Evolutionary conservation across 805 yeast species (phyloP), one percentile per base, ranked within the genome.

Genomic region (Candida nemodendra): DNA sequence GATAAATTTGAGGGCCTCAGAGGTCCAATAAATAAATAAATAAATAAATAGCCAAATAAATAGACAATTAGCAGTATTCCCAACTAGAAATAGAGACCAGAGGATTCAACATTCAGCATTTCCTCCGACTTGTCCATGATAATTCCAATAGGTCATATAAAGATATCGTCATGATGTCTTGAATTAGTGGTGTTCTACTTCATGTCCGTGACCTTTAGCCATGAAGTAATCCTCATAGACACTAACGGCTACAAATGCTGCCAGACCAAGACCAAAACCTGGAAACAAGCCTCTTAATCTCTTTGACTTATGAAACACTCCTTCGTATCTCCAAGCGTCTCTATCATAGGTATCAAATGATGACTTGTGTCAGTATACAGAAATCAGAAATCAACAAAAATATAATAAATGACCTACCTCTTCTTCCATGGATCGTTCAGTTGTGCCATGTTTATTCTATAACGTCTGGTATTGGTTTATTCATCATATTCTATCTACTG

Each of bases 321-420:
- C 95, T 55, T 79, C 81, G 65, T 79, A 83, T 72, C 95, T 81
- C 95, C 95, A 86, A 32, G 95, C 93, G 61, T 86, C 95, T 73
- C 95, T 81, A 47, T 22, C 26, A 30, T 11, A 29, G 28, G 31
- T 17, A 13, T n/a, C n/a, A n/a, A n/a, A n/a, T n/a, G n/a, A n/a
- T n/a, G n/a, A n/a, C n/a, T n/a, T n/a, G n/a, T n/a, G n/a, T n/a
- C n/a, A n/a, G n/a, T n/a, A n/a, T n/a, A n/a, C n/a, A n/a, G n/a
- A n/a, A n/a, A n/a, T n/a, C n/a, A n/a, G n/a, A n/a, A n/a, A n/a
- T n/a, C n/a, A n/a, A n/a, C n/a, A n/a, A n/a, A n/a, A n/a, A n/a
- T n/a, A n/a, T n/a, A n/a, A n/a, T n/a, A n/a, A n/a, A n/a, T 8
- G n/a, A 53, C 62, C 39, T 45, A 59, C 64, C 64, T 57, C 51